Evolutionary conservation across 805 yeast species (phyloP).

Genomic region (Candida suzukii): DNA sequence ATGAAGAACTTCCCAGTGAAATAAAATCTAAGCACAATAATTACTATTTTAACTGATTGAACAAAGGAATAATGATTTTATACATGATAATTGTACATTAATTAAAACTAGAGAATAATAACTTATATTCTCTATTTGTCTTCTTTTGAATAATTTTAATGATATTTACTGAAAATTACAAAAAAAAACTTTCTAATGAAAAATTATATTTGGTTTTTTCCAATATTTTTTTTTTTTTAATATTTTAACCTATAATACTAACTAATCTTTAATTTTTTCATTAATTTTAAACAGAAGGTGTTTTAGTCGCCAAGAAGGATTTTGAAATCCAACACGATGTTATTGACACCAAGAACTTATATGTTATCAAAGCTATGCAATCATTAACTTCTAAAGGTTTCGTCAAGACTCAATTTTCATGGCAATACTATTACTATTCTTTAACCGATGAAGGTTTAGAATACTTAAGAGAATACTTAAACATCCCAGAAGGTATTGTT

Average conservation of each 20-base stretch:
- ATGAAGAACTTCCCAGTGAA: too few species aligned
- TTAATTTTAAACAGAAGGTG: slow-evolving; percentile 74
- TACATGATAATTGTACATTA: too few species aligned
- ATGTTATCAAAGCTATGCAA: slow-evolving; percentile 97
- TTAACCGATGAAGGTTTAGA: slow-evolving; percentile 99
- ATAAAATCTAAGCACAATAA: too few species aligned
- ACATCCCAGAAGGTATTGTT: slow-evolving; percentile 97
- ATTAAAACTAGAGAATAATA: too few species aligned
- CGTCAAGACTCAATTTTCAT: slow-evolving; percentile 99
- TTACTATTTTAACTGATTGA: too few species aligned
- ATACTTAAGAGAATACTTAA: slow-evolving; percentile 95
- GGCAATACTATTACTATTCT: slow-evolving; percentile 99
- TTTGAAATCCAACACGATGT: slow-evolving; percentile 97
- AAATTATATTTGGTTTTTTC: background rate
- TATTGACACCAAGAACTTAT: slow-evolving; percentile 96
- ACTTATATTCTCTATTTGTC: too few species aligned
- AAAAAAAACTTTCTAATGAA: too few species aligned
- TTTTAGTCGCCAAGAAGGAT: slow-evolving; percentile 99
- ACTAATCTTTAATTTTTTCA: slow-evolving; percentile 32
- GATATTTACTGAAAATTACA: too few species aligned
- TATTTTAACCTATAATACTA: slow-evolving; percentile 6
- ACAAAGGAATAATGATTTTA: too few species aligned
- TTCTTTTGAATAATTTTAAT: too few species aligned
- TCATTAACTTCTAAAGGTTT: slow-evolving; percentile 97
- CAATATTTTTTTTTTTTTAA: background rate